Evolutionary conservation across 805 yeast genomes (phyloP).

Genomic region (Candida verbasci): DNA sequence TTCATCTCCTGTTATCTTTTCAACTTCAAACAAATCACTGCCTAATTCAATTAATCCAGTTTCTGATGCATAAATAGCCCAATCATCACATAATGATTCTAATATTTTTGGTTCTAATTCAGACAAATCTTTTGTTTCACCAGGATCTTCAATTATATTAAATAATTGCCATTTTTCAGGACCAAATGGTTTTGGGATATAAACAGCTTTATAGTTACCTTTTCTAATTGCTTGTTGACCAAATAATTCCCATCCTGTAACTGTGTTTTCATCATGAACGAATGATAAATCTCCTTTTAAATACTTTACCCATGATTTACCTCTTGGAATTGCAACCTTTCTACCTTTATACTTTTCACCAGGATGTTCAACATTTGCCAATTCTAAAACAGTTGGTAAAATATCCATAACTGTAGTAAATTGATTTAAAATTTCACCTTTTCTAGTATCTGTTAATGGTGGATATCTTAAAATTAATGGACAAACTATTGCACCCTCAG

Average conservation of each 20-base stretch:
- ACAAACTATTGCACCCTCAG: constrained; percentile 59
- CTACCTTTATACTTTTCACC: constrained; percentile 38
- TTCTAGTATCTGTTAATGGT: constrained; percentile 12
- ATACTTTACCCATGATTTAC: constrained; percentile 42
- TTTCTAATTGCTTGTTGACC: constrained; percentile 54
- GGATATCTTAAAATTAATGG: constrained; percentile 50
- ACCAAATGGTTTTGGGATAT: constrained; percentile 47
- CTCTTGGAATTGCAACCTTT: constrained; percentile 40
- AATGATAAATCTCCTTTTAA: constrained; percentile 21
- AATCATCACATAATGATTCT: constrained; percentile 39
- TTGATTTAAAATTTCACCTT: constrained; percentile 30
- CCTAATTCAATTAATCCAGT: constrained; percentile 41
- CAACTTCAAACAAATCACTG: constrained; percentile 11
- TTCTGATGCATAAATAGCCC: constrained; percentile 51
- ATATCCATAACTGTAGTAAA: constrained; percentile 60
- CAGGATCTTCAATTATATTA: constrained; percentile 41
- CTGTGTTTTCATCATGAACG: constrained; percentile 40
- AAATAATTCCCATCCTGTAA: constrained; percentile 55
- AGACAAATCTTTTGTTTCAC: constrained; percentile 48
- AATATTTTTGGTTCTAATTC: constrained; percentile 31
- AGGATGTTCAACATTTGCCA: constrained; percentile 45
- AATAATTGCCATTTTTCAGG: constrained; percentile 48
- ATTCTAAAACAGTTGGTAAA: constrained; percentile 50
- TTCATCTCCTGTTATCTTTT: constrained; percentile 10
- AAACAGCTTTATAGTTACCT: constrained; percentile 46